Evolutionary conservation across 768 basidiomycete species (phyloP), one percentile per base, ranked within the genome.

Genomic region (Scleroderma citrinum): DNA sequence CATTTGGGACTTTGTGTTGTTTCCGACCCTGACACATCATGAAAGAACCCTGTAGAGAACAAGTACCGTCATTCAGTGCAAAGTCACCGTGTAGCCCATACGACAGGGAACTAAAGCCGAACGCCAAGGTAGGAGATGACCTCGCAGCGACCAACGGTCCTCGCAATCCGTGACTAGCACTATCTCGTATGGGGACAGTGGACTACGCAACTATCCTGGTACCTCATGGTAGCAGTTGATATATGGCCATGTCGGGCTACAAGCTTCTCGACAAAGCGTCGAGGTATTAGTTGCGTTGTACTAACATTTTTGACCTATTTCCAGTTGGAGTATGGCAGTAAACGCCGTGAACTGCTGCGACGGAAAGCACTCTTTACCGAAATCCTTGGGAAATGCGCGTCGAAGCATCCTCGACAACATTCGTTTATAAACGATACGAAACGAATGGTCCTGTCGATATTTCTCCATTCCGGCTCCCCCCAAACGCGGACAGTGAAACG

Each of bases 11-110:
- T 97, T 2, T 98, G 95, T 92, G 78, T 82, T 20, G 77, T 96
- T 19, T 75, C 89, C 34, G 96, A 99, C 59, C 93, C 95, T 3
- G 96, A 99, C 53, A 78, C 90, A 43, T 79, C 77, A 7, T 80
- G 91, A 23, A 94, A 97, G 57, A 99, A 99, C 60, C 94, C 94
- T 0, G 93, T 98, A 0, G 96, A 99, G 60, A 92, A 94, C 61
- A 99, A 99, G 61, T 93, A 98, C 61, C 80, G 96, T 29, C 80
- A 93, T 2, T 76, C 98, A 3, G 89, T 97, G 52, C 85, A 96
- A 41, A 95, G 93, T 64, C 94, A 98, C 58, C 75, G 96, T 40
- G 92, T 45, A 93, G 95, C 40, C 92, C 94, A 0, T 86, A 96
- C 45, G 95, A 98, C 60, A 72, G 92, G 46, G 96, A 98, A 61